These are phyloP conservation scores for apple (Malus domestica) DNA, from an alignment of 306 rosid genomes.

Conservation along the genomic window DNA sequence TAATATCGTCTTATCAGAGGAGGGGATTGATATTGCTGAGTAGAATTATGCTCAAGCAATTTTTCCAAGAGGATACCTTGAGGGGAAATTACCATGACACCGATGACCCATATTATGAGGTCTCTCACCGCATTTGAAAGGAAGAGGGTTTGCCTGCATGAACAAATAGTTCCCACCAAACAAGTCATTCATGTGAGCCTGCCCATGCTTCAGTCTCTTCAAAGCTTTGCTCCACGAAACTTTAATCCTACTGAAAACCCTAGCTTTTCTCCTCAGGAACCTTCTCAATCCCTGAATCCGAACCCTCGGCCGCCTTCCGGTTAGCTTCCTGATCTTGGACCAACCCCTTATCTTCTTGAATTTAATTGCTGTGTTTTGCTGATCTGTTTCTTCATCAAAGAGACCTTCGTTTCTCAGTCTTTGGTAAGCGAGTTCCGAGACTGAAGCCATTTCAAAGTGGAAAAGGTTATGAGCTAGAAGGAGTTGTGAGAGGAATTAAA, in stretches of 20 bases:
- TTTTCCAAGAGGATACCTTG: constrained; percentile 5
- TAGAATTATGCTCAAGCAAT: not conserved
- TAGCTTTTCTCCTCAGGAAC: constrained; percentile 24
- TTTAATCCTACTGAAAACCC: constrained; percentile 12
- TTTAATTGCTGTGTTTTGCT: constrained; percentile 3
- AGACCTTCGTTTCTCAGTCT: constrained; percentile 28
- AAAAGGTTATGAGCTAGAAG: not conserved
- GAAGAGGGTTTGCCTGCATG: constrained; percentile 33
- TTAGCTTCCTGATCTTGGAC: constrained; percentile 29
- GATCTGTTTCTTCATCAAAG: constrained; percentile 1
- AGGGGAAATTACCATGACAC: not conserved
- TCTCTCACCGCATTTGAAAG: constrained; percentile 12
- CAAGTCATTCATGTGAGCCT: constrained; percentile 40
- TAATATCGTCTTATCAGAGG: not conserved
- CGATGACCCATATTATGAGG: not conserved
- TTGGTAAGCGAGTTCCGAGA: constrained; percentile 15
- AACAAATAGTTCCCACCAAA: constrained; percentile 36
- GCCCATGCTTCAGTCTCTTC: constrained; percentile 37
- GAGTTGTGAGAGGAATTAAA: not conserved
- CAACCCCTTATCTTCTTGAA: constrained; percentile 30
- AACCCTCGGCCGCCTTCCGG: constrained; percentile 33
- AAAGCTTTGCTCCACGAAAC: constrained; percentile 28
- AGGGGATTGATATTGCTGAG: not conserved
- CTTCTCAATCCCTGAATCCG: constrained; percentile 17
- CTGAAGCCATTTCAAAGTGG: constrained; percentile 9